A percentile compares a stretch with the other conserved stretches of the same genome.
phyloP scores from a whole-genome alignment of 1,284 basidiomycete genomes.

The Cryptococcus floricola region DNA sequence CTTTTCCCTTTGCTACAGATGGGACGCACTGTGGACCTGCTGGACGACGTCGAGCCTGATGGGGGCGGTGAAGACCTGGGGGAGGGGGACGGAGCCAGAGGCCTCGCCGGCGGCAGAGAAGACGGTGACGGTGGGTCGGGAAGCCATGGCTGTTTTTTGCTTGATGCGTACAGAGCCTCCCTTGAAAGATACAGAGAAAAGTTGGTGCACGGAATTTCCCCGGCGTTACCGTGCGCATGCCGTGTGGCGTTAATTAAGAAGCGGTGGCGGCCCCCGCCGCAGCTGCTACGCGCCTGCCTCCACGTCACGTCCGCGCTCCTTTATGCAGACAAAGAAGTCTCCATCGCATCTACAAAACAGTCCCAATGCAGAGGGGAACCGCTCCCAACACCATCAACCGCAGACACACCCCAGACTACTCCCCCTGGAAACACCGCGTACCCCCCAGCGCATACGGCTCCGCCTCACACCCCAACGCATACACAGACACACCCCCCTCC shows the following conservation, averaged over 20 bases:
- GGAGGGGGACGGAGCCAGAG: conserved; percentile 84
- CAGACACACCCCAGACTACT: conserved; percentile 38
- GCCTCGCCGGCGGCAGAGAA: conserved; percentile 75
- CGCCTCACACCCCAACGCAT: conserved; percentile 2
- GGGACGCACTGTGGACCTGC: conserved; percentile 90
- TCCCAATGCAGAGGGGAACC: neutral
- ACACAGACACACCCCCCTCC: neutral
- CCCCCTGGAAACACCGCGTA: conserved; percentile 42
- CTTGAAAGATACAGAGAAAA: no score
- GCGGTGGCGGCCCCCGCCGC: no score
- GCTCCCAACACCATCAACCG: conserved; percentile 5
- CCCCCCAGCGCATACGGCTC: conserved; percentile 39
- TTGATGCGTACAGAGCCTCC: no score
- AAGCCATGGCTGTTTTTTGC: conserved; percentile 61
- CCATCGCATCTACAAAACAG: neutral
- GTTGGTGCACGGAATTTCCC: no score
- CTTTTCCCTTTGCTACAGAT: neutral
- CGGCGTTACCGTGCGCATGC: no score
- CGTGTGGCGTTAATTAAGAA: no score
- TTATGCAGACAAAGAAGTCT: neutral
- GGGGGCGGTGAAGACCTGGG: conserved; percentile 95
- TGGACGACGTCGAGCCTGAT: conserved; percentile 98
- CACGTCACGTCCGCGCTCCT: no score
- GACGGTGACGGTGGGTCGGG: conserved; percentile 82
- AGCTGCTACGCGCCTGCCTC: conserved; percentile 8